Conservation (phyloP, 176 grass and related monocot species). For the Tillandsia fasciculata region DNA sequence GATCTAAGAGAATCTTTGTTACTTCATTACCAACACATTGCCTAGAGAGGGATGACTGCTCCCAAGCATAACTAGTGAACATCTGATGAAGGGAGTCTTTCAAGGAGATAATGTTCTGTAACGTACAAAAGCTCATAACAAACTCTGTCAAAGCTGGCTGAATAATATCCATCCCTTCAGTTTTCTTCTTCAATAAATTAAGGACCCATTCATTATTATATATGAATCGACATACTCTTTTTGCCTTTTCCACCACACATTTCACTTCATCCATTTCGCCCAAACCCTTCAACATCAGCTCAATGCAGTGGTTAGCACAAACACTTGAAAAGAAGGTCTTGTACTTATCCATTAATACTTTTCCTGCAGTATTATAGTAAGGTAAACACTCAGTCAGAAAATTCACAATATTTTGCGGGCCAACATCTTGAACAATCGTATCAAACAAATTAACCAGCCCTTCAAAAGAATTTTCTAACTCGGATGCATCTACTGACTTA, state of each 20-base stretch:
- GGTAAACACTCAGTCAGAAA: slow-evolving; percentile 30
- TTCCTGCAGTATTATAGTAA: slow-evolving; percentile 36
- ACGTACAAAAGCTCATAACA: slow-evolving; percentile 30
- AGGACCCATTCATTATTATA: slow-evolving; percentile 34
- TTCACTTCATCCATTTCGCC: slow-evolving; percentile 36
- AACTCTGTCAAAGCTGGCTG: slow-evolving; percentile 12
- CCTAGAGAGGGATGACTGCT: slow-evolving; percentile 25
- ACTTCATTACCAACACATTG: slow-evolving; percentile 17
- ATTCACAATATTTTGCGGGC: slow-evolving; percentile 30
- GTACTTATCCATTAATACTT: slow-evolving; percentile 26
- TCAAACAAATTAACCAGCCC: slow-evolving; percentile 33
- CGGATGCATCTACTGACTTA: slow-evolving; percentile 32
- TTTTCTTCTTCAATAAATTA: slow-evolving; percentile 28
- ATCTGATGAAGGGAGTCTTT: slow-evolving; percentile 31
- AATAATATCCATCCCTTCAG: slow-evolving; percentile 31
- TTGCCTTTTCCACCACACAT: slow-evolving; percentile 25
- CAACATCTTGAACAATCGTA: slow-evolving; percentile 33
- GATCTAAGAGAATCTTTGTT: slow-evolving; percentile 29
- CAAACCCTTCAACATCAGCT: slow-evolving; percentile 36
- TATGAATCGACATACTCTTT: slow-evolving; percentile 35
- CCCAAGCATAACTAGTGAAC: slow-evolving; percentile 27
- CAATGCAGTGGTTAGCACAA: slow-evolving; percentile 32
- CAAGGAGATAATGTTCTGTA: slow-evolving; percentile 23
- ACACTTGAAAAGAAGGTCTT: slow-evolving; percentile 46
- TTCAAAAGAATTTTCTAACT: slow-evolving; percentile 13